These are phyloP conservation scores for Petunia secreta DNA, from an alignment of 257 asterid genomes.

Conservation along the genomic window DNA sequence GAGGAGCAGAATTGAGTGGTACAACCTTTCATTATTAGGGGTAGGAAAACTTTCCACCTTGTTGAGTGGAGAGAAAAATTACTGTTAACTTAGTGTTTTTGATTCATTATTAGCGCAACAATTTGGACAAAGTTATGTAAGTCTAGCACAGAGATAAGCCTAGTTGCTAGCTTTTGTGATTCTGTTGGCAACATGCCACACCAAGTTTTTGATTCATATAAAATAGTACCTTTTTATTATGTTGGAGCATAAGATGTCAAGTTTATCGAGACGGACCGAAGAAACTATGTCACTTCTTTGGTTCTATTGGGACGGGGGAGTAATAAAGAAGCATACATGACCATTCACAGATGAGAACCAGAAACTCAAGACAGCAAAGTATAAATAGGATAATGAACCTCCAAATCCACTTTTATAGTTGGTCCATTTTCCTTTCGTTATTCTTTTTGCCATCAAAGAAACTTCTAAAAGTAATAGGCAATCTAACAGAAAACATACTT, in stretches of 20 bases:
- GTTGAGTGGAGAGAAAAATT: neutral
- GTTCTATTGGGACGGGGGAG: conserved; percentile 17
- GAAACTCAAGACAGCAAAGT: neutral
- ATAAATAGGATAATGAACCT: neutral
- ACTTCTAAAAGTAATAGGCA: neutral
- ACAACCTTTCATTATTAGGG: conserved; percentile 5
- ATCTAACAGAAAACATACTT: conserved; percentile 44
- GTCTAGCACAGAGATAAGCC: too few relatives aligned
- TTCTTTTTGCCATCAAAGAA: conserved; percentile 9
- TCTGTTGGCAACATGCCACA: neutral
- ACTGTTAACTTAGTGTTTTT: too few relatives aligned
- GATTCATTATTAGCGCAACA: too few relatives aligned
- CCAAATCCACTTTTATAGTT: conserved; percentile 11
- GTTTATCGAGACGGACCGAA: neutral
- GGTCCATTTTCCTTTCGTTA: neutral
- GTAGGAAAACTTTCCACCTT: neutral
- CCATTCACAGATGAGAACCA: neutral
- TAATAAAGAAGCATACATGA: conserved; percentile 9
- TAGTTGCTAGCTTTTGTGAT: neutral
- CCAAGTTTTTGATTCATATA: neutral
- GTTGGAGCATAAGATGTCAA: conserved; percentile 1
- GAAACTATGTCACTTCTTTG: neutral
- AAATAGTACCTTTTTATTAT: neutral
- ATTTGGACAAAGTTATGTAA: too few relatives aligned
- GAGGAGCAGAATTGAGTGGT: neutral